Evolutionary conservation across 1,284 basidiomycete genomes (phyloP), one percentile per base, ranked within the genome.

Genomic region (Rhodotorula sp.): DNA sequence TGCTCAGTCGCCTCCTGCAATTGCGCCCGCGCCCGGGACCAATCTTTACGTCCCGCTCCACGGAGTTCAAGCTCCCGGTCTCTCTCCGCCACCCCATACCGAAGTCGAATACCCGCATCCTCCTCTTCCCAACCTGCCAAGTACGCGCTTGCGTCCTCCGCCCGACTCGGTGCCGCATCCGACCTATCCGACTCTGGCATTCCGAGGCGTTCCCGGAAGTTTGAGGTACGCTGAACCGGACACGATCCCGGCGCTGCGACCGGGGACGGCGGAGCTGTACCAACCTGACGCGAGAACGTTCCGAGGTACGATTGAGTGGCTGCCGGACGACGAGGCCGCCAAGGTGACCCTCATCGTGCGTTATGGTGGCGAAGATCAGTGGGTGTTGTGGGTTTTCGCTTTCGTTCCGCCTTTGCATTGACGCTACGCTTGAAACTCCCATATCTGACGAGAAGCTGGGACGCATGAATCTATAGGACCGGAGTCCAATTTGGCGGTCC

Each of bases 301-400:
- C 38, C 62, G 70, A 1, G 73, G 73, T 2, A 72, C 68, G 12
- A 67, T 70, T 48, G 49, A 60, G 15, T 43, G 43, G 52, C 55
- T 54, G 15, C 52, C 52, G 15, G 55, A 64, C 21, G 55, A 57
- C 31, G 16, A 43, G 67, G 43, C 72, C 66, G 70, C 65, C 45
- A 55, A 28, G 26, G 54, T 55, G 26, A 55, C 54, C 6, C 60
- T 60, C 34, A 43, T 72, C 12, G 72, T 75, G 26, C 52, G 68
- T 2, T 75, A 75, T 19, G 59, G 47, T 4, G 70, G 73, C 14
- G 18, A 14, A 16, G 73, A 75, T 54, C 73, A 72, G 45, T 75
- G 73, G 73, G 38, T 43, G 1, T 59, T 75, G 54, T 55, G 26
- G 31, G 54, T 55, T 26, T n/a, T 55, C n/a, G 12, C 28, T 5